These are phyloP conservation scores for Lentinula lateritia DNA, from an alignment of 768 basidiomycete species.

Conservation along the genomic window DNA sequence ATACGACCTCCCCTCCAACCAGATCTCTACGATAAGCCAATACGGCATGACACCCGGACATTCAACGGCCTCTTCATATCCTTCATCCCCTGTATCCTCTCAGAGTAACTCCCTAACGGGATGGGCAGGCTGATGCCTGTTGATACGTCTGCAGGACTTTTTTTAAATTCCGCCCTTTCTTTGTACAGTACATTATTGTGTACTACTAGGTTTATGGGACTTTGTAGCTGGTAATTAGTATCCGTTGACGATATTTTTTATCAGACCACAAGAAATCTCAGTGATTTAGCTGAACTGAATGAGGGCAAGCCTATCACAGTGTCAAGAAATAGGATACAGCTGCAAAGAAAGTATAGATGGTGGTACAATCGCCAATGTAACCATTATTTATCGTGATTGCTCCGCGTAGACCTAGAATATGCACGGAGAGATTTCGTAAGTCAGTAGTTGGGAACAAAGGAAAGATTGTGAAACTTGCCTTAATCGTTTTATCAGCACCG, in stretches of 20 bases:
- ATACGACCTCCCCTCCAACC: neutral
- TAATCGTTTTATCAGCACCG: constrained; percentile 98
- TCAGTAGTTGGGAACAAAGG: neutral
- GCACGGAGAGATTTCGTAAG: neutral
- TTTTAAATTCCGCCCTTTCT: no score
- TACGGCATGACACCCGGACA: neutral
- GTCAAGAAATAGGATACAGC: neutral
- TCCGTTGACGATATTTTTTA: neutral
- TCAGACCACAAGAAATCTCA: no score
- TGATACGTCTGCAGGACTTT: neutral
- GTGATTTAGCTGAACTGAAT: no score
- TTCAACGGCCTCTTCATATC: neutral
- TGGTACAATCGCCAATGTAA: constrained; percentile 18
- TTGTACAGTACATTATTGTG: no score
- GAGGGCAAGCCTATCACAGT: neutral
- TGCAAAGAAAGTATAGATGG: neutral
- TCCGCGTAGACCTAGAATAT: constrained; percentile 58
- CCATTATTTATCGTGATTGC: constrained; percentile 36
- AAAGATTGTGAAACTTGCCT: constrained; percentile 44
- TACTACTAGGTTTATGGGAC: no score
- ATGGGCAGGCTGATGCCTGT: constrained; percentile 41
- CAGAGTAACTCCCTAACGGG: constrained; percentile 39
- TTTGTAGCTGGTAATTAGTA: no score
- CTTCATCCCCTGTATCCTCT: constrained; percentile 1
- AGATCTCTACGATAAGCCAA: neutral